Evolutionary conservation across 495 filamentous ascomycete genomes (phyloP), one percentile per base, ranked within the genome.

Genomic region (Xylaria castorea): DNA sequence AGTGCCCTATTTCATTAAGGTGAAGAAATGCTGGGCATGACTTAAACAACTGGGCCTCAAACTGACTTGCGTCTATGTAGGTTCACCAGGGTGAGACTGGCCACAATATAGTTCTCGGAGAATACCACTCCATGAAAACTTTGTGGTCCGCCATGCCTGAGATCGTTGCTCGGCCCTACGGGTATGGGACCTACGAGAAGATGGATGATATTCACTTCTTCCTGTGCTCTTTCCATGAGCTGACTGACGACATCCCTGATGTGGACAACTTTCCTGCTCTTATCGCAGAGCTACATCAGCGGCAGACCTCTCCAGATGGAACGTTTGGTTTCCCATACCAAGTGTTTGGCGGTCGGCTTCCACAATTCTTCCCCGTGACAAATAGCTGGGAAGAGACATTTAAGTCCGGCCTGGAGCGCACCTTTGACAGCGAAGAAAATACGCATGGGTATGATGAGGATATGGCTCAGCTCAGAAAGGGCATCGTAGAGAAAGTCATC

Each of bases 61-160:
- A 22, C 27, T 58, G 14, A 58, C 27, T 22, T 58, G 12, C 25
- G 12, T 34, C 27, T 12, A 58, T 34, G 16, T 20, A 58, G 55
- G 55, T 34, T 58, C 27, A 34, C 16, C 55, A 32, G 55, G 27
- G 55, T 6, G 30, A 58, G 55, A 20, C 55, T 34, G 55, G 55
- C 6, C 16, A 20, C 27, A 22, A 34, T 30, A 30, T 57, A 57
- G 55, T 34, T 18, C 27, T 58, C 7, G 27, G 27, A 16, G 55
- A 58, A 34, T 34, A 18, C n/a, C 55, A 34, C 30, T 34, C 55
- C 14, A 58, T 58, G 55, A 34, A 34, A 2, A 57, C 27, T 11
- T 32, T 57, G 53, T 57, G 53, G 53, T 57, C 53, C 53, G 53
- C 32, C 53, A 57, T 57, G 53, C 53, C 53, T 30, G 53, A 57